phyloP scores from a whole-genome alignment of 2,329 filamentous ascomycete genomes.

The Pseudocercospora crystallina region DNA sequence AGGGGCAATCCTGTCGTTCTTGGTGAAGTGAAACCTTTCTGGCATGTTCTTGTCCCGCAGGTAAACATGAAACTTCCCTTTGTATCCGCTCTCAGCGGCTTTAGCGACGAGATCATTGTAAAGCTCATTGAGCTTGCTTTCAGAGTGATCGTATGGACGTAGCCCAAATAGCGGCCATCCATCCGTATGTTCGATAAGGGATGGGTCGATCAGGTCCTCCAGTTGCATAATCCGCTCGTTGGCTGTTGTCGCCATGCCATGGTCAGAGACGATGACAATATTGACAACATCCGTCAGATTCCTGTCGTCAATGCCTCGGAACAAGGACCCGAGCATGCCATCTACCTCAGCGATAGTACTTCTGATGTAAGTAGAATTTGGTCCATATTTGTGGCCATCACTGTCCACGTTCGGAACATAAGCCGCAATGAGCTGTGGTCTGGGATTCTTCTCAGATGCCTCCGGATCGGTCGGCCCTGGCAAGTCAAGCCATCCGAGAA shows the following conservation, averaged over 20 bases:
- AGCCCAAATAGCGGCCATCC: constrained; percentile 94
- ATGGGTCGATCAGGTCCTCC: constrained; percentile 80
- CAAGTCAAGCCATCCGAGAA: constrained; percentile 80
- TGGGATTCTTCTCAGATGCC: constrained; percentile 47
- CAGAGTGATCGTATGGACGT: constrained; percentile 68
- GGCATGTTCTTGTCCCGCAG: constrained; percentile 87
- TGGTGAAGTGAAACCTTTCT: constrained; percentile 83
- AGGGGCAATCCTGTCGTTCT: constrained; percentile 86
- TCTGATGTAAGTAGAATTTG: constrained; percentile 90
- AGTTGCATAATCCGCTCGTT: constrained; percentile 78
- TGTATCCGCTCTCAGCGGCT: constrained; percentile 56
- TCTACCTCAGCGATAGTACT: constrained; percentile 78
- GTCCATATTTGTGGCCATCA: constrained; percentile 84
- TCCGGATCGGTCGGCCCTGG: constrained; percentile 65
- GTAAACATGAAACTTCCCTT: constrained; percentile 80
- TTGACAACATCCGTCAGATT: constrained; percentile 91
- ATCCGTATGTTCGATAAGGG: constrained; percentile 77
- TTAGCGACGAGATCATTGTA: constrained; percentile 59
- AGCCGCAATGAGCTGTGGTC: constrained; percentile 88
- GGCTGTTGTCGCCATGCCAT: constrained; percentile 96
- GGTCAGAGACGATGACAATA: constrained; percentile 92
- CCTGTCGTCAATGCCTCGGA: constrained; percentile 72
- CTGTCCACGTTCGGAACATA: constrained; percentile 92
- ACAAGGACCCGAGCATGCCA: constrained; percentile 73
- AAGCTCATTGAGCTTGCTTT: constrained; percentile 60